phyloP scores from a whole-genome alignment of 2,329 filamentous ascomycete species.

The Colletotrichum filicis region DNA sequence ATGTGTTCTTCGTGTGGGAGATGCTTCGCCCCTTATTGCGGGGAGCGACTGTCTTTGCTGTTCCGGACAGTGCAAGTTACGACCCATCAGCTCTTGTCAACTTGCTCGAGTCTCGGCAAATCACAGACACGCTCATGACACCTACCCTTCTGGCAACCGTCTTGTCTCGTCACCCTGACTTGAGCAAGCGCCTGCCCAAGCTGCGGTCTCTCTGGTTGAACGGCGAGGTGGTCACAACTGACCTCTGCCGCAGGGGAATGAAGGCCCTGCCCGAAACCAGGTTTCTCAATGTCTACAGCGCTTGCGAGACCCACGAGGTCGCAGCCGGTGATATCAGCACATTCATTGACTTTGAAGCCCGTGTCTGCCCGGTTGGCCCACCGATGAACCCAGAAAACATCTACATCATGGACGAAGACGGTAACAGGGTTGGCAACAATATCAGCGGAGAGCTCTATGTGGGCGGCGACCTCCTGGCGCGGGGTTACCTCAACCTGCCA shows the following conservation, averaged over 20 bases:
- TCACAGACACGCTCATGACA: constrained; percentile 87
- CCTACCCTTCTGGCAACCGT: constrained; percentile 82
- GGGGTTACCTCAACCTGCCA: constrained; percentile 83
- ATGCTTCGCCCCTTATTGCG: constrained; percentile 81
- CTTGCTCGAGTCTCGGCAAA: constrained; percentile 70
- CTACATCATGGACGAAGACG: constrained; percentile 78
- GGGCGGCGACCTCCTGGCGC: constrained; percentile 77
- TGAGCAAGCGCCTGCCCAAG: constrained; percentile 71
- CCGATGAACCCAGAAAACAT: constrained; percentile 75
- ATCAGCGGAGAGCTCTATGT: constrained; percentile 79
- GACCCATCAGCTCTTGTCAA: constrained; percentile 81
- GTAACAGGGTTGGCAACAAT: constrained; percentile 71
- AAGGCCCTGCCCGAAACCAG: constrained; percentile 75
- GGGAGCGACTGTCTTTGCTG: constrained; percentile 79
- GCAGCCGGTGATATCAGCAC: constrained; percentile 79
- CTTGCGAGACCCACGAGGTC: constrained; percentile 84
- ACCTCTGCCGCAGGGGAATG: constrained; percentile 76
- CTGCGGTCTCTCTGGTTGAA: constrained; percentile 82
- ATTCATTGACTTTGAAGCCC: constrained; percentile 70
- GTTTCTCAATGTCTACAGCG: constrained; percentile 83
- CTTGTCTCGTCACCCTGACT: constrained; percentile 74
- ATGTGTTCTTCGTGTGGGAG: constrained; percentile 90
- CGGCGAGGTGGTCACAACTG: constrained; percentile 84
- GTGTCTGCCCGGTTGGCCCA: constrained; percentile 79
- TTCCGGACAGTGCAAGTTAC: constrained; percentile 82